phyloP scores from a whole-genome alignment of 192 early-diverging fungal species.

The Coemansia sp. region DNA sequence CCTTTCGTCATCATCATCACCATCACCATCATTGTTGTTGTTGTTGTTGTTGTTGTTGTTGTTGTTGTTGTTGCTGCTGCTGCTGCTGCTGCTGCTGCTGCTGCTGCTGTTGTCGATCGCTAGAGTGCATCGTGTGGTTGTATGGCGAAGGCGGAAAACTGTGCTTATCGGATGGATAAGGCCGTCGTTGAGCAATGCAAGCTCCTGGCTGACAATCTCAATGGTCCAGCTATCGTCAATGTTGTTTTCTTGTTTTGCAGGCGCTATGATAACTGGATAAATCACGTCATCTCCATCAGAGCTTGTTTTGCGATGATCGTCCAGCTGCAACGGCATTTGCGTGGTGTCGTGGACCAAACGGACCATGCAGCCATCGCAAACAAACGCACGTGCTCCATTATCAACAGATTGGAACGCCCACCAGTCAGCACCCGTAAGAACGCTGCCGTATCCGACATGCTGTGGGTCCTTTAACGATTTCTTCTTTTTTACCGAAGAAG shows the following conservation, averaged over 20 bases:
- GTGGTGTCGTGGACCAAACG: slow-evolving; percentile 67
- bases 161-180: neutral
- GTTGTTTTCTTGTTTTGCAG: neutral
- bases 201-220: slow-evolving; percentile 3
- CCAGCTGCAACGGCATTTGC: neutral
- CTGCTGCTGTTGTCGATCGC: neutral
- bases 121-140: neutral
- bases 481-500: slow-evolving; percentile 59
- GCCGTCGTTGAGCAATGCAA: neutral
- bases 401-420: neutral
- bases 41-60: too few species aligned
- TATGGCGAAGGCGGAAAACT: neutral
- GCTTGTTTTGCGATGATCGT: neutral
- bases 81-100: neutral
- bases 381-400: slow-evolving; percentile 48
- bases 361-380: slow-evolving; percentile 77
- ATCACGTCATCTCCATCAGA: neutral
- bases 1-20: too few species aligned
- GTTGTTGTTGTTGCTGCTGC: neutral
- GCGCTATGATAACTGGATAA: neutral
- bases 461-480: slow-evolving; percentile 78
- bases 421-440: neutral
- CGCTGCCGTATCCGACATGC: slow-evolving; percentile 14
- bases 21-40: too few species aligned
- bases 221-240: neutral